Percentiles rank a stretch among this genome's conserved stretches.
Evolutionary conservation across 495 filamentous ascomycete species (phyloP).

Genomic region (Rusavskia elegans): DNA sequence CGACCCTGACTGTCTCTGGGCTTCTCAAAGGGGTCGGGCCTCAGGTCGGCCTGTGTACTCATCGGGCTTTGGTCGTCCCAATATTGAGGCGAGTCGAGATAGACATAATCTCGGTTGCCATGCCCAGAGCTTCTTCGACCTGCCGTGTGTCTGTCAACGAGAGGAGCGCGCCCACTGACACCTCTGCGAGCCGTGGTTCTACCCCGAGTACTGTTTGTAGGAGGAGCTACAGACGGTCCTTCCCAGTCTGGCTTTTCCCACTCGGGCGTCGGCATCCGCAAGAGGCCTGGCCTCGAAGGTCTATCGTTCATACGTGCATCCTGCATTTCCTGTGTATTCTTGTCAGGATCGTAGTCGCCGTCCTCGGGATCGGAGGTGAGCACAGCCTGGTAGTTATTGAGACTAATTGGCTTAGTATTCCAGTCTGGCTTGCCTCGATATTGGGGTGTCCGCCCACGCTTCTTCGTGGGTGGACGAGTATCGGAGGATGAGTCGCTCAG

Average conservation of each 20-base stretch:
- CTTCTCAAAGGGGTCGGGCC: background rate
- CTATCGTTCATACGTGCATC: background rate
- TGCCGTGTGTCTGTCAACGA: background rate
- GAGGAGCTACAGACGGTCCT: background rate
- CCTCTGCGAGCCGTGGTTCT: background rate
- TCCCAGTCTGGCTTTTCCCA: constrained; percentile 1
- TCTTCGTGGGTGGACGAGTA: background rate
- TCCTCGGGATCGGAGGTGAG: background rate
- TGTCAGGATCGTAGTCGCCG: background rate
- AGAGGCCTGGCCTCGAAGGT: background rate
- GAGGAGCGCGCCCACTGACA: background rate
- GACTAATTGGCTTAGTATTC: background rate
- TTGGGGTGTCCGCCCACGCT: background rate
- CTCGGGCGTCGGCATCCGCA: background rate
- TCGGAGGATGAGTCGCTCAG: background rate
- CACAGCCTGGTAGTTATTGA: background rate
- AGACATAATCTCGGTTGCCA: background rate
- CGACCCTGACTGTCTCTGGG: background rate
- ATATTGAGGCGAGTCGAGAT: background rate
- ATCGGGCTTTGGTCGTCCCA: background rate
- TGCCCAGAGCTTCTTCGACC: background rate
- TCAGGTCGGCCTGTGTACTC: background rate
- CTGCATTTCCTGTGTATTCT: background rate
- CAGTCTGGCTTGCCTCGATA: background rate
- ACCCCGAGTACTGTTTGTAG: background rate